Percentiles rank a stretch among this genome's conserved stretches.
Evolutionary conservation across 2,329 filamentous ascomycete genomes (phyloP).

Genomic region (Ophiobolus disseminans): DNA sequence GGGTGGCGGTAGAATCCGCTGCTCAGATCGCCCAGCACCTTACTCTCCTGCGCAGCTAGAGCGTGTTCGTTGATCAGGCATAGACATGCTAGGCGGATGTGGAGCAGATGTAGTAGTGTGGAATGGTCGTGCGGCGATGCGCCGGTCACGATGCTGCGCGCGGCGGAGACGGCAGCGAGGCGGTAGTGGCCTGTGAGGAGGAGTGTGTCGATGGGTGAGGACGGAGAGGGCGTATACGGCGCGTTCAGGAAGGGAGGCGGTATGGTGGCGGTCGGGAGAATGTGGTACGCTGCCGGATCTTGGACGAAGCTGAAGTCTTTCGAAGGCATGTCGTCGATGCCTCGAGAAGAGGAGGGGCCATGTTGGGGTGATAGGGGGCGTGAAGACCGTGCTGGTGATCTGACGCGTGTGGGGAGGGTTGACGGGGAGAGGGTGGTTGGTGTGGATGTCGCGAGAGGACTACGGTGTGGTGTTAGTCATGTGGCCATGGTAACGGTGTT

Average conservation of each 20-base stretch:
- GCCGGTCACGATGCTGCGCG: constrained; percentile 63
- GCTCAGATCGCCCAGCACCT: constrained; percentile 66
- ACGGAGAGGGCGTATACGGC: constrained; percentile 65
- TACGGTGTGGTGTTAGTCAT: constrained; percentile 20
- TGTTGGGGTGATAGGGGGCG: constrained; percentile 27
- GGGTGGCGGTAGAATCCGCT: constrained; percentile 60
- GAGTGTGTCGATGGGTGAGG: constrained; percentile 70
- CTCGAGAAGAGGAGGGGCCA: constrained; percentile 21
- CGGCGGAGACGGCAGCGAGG: constrained; percentile 73
- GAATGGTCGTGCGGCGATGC: constrained; percentile 64
- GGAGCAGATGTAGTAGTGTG: constrained; percentile 77
- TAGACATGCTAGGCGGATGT: constrained; percentile 81
- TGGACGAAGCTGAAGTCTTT: constrained; percentile 71
- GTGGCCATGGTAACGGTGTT: too few relatives aligned
- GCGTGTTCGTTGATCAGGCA: constrained; percentile 74
- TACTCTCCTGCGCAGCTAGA: constrained; percentile 66
- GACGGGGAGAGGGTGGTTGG: constrained; percentile 4
- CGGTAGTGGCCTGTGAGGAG: constrained; percentile 79
- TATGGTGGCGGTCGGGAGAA: constrained; percentile 69
- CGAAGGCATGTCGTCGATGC: constrained; percentile 49
- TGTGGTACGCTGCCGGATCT: constrained; percentile 63
- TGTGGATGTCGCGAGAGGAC: constrained; percentile 27
- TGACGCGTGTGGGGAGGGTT: constrained; percentile 25
- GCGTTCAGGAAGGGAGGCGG: constrained; percentile 73
- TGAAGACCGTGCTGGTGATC: constrained; percentile 27